Conservation (phyloP, 768 basidiomycete species). For the Boletus sensibilis region DNA sequence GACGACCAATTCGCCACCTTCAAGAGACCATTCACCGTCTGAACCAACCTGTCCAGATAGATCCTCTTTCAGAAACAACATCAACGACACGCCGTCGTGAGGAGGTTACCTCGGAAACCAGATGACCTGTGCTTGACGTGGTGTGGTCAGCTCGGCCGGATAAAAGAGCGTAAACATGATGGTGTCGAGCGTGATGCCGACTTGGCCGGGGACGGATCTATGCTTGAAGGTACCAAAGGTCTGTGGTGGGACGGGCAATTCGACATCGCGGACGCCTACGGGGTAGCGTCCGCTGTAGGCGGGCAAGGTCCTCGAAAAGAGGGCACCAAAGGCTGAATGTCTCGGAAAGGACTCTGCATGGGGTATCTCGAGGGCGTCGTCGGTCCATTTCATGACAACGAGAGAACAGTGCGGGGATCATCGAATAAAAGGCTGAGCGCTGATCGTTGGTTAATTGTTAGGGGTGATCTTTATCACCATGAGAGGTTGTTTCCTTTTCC, state of each 20-base stretch:
- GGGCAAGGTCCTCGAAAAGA: conserved; percentile 31
- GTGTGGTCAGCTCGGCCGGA: conserved; percentile 19
- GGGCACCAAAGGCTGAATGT: conserved; percentile 9
- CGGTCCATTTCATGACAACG: neutral
- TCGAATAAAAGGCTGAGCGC: too few relatives aligned
- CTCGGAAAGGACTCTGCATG: neutral
- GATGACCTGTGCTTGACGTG: neutral
- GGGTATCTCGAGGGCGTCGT: neutral
- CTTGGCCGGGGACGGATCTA: conserved; percentile 19
- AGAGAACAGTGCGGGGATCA: neutral
- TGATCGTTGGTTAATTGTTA: too few relatives aligned
- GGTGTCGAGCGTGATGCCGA: conserved; percentile 30
- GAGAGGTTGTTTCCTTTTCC: conserved; percentile 1
- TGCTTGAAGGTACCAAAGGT: conserved; percentile 30
- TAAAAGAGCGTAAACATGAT: conserved; percentile 36
- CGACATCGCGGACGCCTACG: conserved; percentile 36
- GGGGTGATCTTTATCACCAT: neutral
- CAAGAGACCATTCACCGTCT: conserved; percentile 34
- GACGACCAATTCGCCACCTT: conserved; percentile 32
- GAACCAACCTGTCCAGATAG: conserved; percentile 21
- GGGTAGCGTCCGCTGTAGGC: conserved; percentile 28
- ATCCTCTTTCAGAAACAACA: neutral
- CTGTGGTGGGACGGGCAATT: conserved; percentile 27
- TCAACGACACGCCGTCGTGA: neutral
- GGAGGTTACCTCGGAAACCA: conserved; percentile 32